A percentile compares a stretch with the other conserved stretches of the same genome.
phyloP scores from a whole-genome alignment of 2,329 filamentous ascomycete genomes.

The Aspergillus intermedius region DNA sequence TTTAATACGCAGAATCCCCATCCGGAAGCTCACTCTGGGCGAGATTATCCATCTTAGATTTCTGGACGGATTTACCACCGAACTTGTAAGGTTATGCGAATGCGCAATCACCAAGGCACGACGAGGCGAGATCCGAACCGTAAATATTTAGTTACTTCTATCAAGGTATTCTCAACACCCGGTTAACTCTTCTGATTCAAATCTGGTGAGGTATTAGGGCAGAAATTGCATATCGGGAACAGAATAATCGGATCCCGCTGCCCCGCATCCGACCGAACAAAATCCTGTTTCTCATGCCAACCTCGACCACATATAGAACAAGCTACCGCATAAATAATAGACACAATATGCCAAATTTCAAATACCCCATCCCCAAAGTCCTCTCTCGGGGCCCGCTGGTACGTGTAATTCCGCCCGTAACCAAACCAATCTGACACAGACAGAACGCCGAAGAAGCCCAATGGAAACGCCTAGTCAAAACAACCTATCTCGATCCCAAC shows the following conservation, averaged over 20 bases:
- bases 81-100: constrained; percentile 2
- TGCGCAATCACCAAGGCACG: constrained; percentile 1
- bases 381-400: background rate
- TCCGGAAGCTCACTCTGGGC: constrained; percentile 3
- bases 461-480: background rate
- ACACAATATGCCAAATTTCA: background rate
- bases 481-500: background rate
- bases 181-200: too few species aligned
- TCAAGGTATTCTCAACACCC: too few species aligned
- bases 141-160: too few species aligned
- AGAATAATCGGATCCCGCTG: too few species aligned
- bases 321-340: too few species aligned
- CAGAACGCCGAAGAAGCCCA: background rate
- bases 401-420: background rate
- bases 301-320: too few species aligned
- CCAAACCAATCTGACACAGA: background rate
- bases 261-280: too few species aligned
- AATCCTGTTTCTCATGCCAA: too few species aligned
- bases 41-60: constrained; percentile 7
- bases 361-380: background rate
- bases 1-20: constrained; percentile 2
- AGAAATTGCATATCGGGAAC: too few species aligned
- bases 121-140: background rate
- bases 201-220: too few species aligned
- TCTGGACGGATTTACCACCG: constrained; percentile 4